Conservation (phyloP, 176 grass and related monocot species). For the Alloteropsis semialata region DNA sequence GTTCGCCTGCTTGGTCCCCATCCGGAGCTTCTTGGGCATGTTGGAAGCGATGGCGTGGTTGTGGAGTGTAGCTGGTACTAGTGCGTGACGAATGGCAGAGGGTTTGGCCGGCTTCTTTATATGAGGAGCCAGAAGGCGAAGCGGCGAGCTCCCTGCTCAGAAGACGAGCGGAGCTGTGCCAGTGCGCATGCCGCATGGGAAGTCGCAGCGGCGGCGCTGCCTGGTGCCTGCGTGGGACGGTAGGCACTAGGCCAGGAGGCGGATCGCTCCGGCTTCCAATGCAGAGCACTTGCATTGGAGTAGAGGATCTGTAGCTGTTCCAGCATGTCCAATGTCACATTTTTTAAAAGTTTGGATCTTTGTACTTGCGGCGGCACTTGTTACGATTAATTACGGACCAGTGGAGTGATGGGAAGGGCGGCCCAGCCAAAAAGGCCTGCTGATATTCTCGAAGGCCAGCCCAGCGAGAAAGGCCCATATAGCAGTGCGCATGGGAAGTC, state of each 20-base stretch:
- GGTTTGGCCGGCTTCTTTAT: not conserved
- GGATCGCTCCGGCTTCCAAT: not conserved
- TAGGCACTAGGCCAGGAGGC: not conserved
- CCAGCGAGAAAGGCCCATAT: no score
- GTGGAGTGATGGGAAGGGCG: no score
- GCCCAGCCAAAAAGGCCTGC: no score
- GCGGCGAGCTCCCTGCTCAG: not conserved
- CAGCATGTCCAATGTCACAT: no score
- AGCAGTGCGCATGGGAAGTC: not conserved
- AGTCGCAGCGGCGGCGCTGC: not conserved
- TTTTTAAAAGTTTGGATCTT: no score
- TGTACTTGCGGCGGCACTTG: no score
- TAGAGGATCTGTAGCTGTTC: no score
- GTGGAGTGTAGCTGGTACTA: not conserved
- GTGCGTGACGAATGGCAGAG: not conserved
- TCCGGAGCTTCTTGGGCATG: not conserved
- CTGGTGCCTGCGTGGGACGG: no score
- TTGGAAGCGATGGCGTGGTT: not conserved
- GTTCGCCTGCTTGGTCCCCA: not conserved
- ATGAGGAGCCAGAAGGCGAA: not conserved
- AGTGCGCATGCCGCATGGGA: not conserved
- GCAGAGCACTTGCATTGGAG: no score
- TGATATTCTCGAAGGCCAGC: no score
- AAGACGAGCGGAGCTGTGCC: not conserved
- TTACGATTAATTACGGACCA: no score